Conservation (phyloP, 1,139 yeast species). For the Hanseniaspora uvarum region DNA sequence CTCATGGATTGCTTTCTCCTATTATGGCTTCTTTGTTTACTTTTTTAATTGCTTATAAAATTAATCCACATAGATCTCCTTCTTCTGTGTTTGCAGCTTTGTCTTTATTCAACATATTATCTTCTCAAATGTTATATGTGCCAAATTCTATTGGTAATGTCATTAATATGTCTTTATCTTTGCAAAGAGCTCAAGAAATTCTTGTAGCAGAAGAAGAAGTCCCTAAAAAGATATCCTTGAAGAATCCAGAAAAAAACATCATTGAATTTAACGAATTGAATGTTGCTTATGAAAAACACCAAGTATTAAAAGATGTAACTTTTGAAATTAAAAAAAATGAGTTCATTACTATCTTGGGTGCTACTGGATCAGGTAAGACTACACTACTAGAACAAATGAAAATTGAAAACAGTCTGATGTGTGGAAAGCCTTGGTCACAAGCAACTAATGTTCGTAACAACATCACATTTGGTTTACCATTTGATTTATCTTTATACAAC, state of each 20-base stretch:
- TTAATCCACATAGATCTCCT: conserved; percentile 42
- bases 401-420: conserved; percentile 37
- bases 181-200: conserved; percentile 48
- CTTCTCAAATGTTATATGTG: conserved; percentile 62
- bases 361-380: conserved; percentile 44
- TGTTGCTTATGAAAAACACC: conserved; percentile 14
- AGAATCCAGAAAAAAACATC: conserved; percentile 31
- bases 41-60: conserved; percentile 54
- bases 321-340: conserved; percentile 37
- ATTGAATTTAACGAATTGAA: conserved; percentile 41
- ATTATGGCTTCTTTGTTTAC: conserved; percentile 61
- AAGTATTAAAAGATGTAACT: conserved; percentile 35
- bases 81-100: conserved; percentile 73
- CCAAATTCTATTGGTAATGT: conserved; percentile 49
- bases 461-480: conserved; percentile 58
- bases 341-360: conserved; percentile 41
- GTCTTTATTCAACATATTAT: conserved; percentile 58
- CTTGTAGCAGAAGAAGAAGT: conserved; percentile 37
- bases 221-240: conserved; percentile 24
- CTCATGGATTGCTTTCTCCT: conserved; percentile 52
- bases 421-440: conserved; percentile 72
- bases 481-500: conserved; percentile 45
- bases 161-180: conserved; percentile 59
- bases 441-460: conserved; percentile 71
- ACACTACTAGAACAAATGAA: conserved; percentile 41